Conservation (phyloP, 2,329 filamentous ascomycete species). For the Stemphylium beticola region DNA sequence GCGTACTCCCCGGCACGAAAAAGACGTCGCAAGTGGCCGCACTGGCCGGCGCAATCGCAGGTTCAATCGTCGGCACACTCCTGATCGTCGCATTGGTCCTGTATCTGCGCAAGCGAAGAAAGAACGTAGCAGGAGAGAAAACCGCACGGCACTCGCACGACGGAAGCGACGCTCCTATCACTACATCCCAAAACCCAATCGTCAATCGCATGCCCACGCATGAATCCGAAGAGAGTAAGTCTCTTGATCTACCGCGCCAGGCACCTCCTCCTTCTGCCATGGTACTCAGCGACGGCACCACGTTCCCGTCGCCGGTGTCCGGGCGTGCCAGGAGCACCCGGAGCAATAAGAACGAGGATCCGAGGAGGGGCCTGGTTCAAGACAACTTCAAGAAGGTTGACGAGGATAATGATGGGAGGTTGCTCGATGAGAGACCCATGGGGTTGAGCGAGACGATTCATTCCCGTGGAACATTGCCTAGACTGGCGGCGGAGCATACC, state of each 20-base stretch:
- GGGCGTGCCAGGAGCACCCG: conserved; percentile 2
- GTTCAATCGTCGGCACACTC: conserved; percentile 13
- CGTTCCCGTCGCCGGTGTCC: conserved; percentile 11
- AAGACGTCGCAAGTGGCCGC: conserved; percentile 8
- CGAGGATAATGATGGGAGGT: conserved; percentile 23
- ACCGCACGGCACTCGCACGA: conserved; percentile 8
- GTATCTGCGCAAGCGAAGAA: conserved; percentile 12
- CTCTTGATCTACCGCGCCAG: conserved; percentile 16
- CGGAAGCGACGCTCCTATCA: conserved; percentile 9
- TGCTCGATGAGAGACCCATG: conserved; percentile 24
- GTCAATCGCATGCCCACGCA: conserved; percentile 1
- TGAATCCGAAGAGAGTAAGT: conserved; percentile 11
- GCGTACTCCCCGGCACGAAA: conserved; percentile 14
- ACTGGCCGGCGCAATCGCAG: conserved; percentile 15
- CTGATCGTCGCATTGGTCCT: conserved; percentile 12
- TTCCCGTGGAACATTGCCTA: conserved; percentile 17
- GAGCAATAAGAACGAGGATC: conserved; percentile 7
- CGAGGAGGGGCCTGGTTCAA: conserved; percentile 16
- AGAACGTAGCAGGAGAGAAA: background rate
- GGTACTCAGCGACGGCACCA: conserved; percentile 2
- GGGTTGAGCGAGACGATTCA: conserved; percentile 27
- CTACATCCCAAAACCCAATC: conserved; percentile 7
- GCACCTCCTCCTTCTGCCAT: conserved; percentile 6
- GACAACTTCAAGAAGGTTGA: conserved; percentile 18
- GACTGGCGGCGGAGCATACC: conserved; percentile 18